phyloP scores from a whole-genome alignment of 192 early-diverging fungal species.

The Chytriomyces sp. region DNA sequence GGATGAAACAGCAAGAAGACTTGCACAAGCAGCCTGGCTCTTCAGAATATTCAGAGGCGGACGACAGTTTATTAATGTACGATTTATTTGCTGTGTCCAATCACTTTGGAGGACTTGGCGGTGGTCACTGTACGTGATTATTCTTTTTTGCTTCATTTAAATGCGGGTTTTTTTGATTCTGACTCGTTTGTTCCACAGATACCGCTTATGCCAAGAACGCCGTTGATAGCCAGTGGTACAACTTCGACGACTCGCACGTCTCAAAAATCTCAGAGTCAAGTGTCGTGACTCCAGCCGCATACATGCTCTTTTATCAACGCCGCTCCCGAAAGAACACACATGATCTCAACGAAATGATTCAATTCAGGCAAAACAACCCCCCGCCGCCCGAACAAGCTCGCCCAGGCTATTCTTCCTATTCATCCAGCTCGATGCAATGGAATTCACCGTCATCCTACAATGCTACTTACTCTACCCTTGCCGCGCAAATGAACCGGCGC shows the following conservation, averaged over 20 bases:
- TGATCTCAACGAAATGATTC: slow-evolving; percentile 21
- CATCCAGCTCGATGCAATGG: not conserved
- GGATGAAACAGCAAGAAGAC: slow-evolving; percentile 25
- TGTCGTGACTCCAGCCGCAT: slow-evolving; percentile 64
- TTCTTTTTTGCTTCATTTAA: not conserved
- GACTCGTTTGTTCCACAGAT: slow-evolving; percentile 53
- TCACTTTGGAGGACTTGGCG: slow-evolving; percentile 82
- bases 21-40: slow-evolving; percentile 7
- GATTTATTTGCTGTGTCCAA: slow-evolving; percentile 81
- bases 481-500: not conserved
- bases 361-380: not conserved
- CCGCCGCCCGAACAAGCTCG: not conserved
- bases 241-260: slow-evolving; percentile 80
- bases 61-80: slow-evolving; percentile 47
- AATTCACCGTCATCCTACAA: not conserved
- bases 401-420: not conserved
- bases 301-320: slow-evolving; percentile 67
- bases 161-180: slow-evolving; percentile 5
- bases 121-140: slow-evolving; percentile 70
- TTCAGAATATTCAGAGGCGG: slow-evolving; percentile 13
- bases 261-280: slow-evolving; percentile 40
- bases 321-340: slow-evolving; percentile 28
- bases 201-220: slow-evolving; percentile 79
- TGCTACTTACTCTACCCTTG: not conserved
- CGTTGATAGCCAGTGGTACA: slow-evolving; percentile 73